These are phyloP conservation scores for Ehretia macrophylla DNA, from an alignment of 257 asterid genomes.

Conservation along the genomic window DNA sequence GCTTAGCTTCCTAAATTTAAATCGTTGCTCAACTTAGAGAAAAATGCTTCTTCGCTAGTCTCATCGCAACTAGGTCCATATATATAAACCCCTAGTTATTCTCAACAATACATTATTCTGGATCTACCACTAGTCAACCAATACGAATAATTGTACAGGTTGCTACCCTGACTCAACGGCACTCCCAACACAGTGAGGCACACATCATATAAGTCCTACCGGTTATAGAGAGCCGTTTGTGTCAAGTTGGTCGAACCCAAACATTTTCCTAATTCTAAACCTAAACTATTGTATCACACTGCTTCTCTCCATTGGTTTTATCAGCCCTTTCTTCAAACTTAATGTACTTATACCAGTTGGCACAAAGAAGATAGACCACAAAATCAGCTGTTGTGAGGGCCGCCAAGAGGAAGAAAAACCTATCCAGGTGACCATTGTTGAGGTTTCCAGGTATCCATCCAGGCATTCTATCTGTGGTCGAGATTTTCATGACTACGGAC, in stretches of 20 bases:
- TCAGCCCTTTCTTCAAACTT: slow-evolving; percentile 62
- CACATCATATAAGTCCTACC: no score
- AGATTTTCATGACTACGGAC: slow-evolving; percentile 63
- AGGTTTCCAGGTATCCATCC: slow-evolving; percentile 96
- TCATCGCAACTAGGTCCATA: neutral
- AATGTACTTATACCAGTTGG: slow-evolving; percentile 67
- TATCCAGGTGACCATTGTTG: slow-evolving; percentile 65
- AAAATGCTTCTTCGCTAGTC: neutral
- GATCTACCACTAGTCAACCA: no score
- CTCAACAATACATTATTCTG: no score
- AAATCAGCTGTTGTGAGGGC: slow-evolving; percentile 65
- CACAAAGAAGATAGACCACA: slow-evolving; percentile 52
- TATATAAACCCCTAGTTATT: no score
- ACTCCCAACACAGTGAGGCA: no score
- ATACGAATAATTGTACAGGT: no score
- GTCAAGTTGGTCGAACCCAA: no score
- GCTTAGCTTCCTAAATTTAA: neutral
- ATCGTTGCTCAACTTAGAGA: neutral
- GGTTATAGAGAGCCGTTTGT: no score
- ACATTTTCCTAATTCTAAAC: no score
- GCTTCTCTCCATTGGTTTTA: slow-evolving; percentile 9
- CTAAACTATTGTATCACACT: slow-evolving; percentile 30
- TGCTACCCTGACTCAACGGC: no score
- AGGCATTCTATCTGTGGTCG: slow-evolving; percentile 53
- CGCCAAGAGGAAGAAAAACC: slow-evolving; percentile 74